phyloP scores from a whole-genome alignment of 208 protist genomes.

The Trypanosoma platydactyli region DNA sequence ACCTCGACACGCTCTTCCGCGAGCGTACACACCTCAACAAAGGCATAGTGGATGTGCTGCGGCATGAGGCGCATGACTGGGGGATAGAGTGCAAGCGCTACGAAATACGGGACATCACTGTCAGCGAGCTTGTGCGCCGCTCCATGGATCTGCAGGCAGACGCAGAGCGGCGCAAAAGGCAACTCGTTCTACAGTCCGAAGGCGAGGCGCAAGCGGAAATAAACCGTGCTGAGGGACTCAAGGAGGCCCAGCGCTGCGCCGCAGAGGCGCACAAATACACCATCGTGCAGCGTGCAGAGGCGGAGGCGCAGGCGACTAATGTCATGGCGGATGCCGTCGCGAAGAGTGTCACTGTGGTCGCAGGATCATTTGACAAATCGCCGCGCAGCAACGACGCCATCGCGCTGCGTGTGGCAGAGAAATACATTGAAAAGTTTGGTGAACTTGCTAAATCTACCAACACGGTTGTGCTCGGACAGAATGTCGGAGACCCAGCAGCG shows the following conservation, averaged over 20 bases:
- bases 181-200: constrained; percentile 94
- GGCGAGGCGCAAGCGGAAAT: constrained; percentile 84
- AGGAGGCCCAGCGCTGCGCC: constrained; percentile 71
- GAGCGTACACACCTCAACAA: constrained; percentile 93
- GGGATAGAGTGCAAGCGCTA: constrained; percentile 96
- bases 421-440: constrained; percentile 92
- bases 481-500: constrained; percentile 80
- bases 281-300: constrained; percentile 48
- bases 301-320: constrained; percentile 62
- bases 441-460: constrained; percentile 91
- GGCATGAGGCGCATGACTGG: constrained; percentile 92
- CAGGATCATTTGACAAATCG: constrained; percentile 42
- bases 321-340: constrained; percentile 60
- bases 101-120: constrained; percentile 96
- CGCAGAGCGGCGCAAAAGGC: constrained; percentile 95
- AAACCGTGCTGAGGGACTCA: constrained; percentile 92
- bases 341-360: constrained; percentile 65
- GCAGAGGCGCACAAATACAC: constrained; percentile 91
- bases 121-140: constrained; percentile 91
- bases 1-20: constrained; percentile 93
- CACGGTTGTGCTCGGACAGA: constrained; percentile 93
- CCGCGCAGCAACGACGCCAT: constrained; percentile 66
- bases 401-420: constrained; percentile 85
- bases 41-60: constrained; percentile 91
- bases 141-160: constrained; percentile 97